Base-by-base conservation (phyloP, 495 filamentous ascomycete genomes). In the Tuber microsphaerosporum region DNA sequence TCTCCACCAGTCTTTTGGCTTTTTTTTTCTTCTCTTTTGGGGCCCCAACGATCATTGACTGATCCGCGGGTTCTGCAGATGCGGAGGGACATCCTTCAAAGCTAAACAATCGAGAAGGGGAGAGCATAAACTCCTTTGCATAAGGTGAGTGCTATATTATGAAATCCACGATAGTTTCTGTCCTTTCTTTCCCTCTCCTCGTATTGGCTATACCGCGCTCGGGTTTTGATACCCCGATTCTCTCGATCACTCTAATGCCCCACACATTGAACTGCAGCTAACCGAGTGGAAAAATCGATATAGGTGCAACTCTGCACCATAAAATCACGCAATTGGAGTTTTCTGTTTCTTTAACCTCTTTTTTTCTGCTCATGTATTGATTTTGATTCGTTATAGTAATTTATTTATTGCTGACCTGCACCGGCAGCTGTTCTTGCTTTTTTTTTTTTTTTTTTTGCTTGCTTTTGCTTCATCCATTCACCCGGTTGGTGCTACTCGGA, bases 31-130 rank as follows among this genome's bases (percentile, higher is more conserved):
- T 65, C 20, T 31, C 19, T 16, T 14, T 19, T 31, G 45, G 37
- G 43, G 14, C n/a, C 31, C 39, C 41, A 10, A 43, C 70, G 70
- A 41, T 71, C 22, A 17, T 70, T 74, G 74, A 74, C 56, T 75
- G 20, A 70, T 68, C n/a, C 34, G 22, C 56, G 56, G n/a, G 26
- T 17, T n/a, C 69, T 69, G 48, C 31, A 82, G 77, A 73, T 82
- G 81, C 48, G 75, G 78, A 71, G 80, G 81, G 34, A 80, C 80
- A 51, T 81, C 81, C 7, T 82, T 82, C 70, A 82, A 78, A 73
- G 81, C 81, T 34, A 82, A 78, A 71, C 81, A 82, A 69, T 83
- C 76, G 12, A 83, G 78, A 71, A 82, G 77, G 56, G 81, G 80
- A 39, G 81, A 82, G 44, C 78, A 80, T 44, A 82, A 80, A 73